Conservation (phyloP, 1,284 basidiomycete species). For the Uromyces viciae-fabae region DNA sequence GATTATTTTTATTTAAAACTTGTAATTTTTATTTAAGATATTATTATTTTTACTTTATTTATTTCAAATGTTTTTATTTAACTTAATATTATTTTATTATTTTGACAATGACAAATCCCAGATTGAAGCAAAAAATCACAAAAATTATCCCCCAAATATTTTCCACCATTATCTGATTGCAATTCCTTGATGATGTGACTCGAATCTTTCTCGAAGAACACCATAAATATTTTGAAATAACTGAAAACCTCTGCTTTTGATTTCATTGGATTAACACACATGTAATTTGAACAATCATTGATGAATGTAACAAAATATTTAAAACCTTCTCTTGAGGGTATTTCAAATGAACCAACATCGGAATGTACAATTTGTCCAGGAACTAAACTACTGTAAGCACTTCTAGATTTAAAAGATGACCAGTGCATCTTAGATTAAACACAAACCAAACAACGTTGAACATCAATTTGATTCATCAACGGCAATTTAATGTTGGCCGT, state of each 20-base stretch:
- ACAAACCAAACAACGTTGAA: background rate
- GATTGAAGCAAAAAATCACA: too few relatives aligned
- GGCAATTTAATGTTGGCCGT: background rate
- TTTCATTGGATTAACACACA: constrained; percentile 45
- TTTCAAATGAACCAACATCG: background rate
- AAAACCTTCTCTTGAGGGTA: constrained; percentile 43
- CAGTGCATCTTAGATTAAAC: constrained; percentile 1
- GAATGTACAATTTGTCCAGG: background rate
- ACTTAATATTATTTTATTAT: too few relatives aligned
- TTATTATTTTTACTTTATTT: too few relatives aligned
- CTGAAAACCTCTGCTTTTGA: background rate
- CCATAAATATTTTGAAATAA: background rate
- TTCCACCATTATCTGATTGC: constrained; percentile 1
- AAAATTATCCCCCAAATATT: too few relatives aligned
- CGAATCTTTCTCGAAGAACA: background rate
- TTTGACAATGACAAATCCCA: too few relatives aligned
- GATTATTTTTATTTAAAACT: too few relatives aligned
- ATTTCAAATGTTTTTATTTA: too few relatives aligned
- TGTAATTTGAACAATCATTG: constrained; percentile 49
- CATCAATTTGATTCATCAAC: background rate
- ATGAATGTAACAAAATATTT: constrained; percentile 53
- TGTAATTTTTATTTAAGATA: too few relatives aligned
- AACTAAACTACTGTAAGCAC: background rate
- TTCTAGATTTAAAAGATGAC: background rate
- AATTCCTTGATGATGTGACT: constrained; percentile 13